Base-by-base conservation (phyloP, 2,329 filamentous ascomycete species). In the Fusarium bactridioides region DNA sequence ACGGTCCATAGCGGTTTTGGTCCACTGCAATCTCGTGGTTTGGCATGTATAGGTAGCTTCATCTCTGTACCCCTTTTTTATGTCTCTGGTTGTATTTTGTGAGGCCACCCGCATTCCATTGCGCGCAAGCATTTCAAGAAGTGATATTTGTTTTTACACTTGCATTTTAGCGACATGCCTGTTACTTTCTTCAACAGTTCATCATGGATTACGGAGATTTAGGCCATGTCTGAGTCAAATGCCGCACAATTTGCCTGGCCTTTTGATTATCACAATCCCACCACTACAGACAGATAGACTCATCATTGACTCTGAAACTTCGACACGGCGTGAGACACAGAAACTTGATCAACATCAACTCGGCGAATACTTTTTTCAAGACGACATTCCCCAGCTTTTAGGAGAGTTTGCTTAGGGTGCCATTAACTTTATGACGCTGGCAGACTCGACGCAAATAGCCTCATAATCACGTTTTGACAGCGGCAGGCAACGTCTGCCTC, bases 1-100 rank as follows among this genome's bases (percentile, higher is more conserved):
- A 70, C 69, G 69, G 45, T 56, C 59, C 64, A 55, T 66, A 48
- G 69, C 50, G 29, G 25, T 47, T 44, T 37, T 35, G 44, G 37
- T 54, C 53, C 41, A 61, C 9, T 12, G 41, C 43, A 41, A 50
- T 61, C 35, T 65, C 25, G 40, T 59, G 59, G 27, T 54, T 44
- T 61, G 45, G 40, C 18, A 61, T 58, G 41, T 44, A 13, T 8
- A 33, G 31, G 53, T 51, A 41, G 40, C 58, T 47, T 72, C 44
- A 53, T 53, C 33, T n/a, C 37, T 21, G 41, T 18, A 40, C 56
- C 66, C 51, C 61, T 25, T 53, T 41, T 62, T 44, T 54, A 27
- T 51, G 35, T 56, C 9, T 51, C 53, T 45, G 38, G 15, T 23
- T 51, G 25, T 25, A 16, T 31, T 21, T 29, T 35, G 27, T 31